phyloP scores from a whole-genome alignment of 306 rosid genomes.

The Prunus persica region Prunus_persica_NCBIv2 NC_034013.1:16175501-16176000 shows the following conservation, averaged over 20 bases:
- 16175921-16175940: constrained; percentile 57
- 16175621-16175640: constrained; percentile 6
- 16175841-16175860: constrained; percentile 32
- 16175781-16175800: constrained; percentile 52
- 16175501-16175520: constrained; percentile 46
- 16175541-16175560: not conserved
- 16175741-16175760: constrained; percentile 37
- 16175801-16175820: constrained; percentile 16
- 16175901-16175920: constrained; percentile 32
- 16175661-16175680: constrained; percentile 62
- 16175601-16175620: constrained; percentile 3
- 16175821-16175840: constrained; percentile 41
- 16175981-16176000: constrained; percentile 60
- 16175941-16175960: constrained; percentile 54
- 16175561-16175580: too few species aligned
- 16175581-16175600: not conserved
- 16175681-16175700: constrained; percentile 47
- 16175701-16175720: constrained; percentile 63
- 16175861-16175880: constrained; percentile 13
- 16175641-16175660: constrained; percentile 42
- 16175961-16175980: constrained; percentile 50
- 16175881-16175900: not conserved
- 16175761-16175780: constrained; percentile 48
- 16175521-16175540: constrained; percentile 6
- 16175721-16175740: constrained; percentile 54